These are phyloP conservation scores for Neostapfia colusana DNA, from an alignment of 176 grass and related monocot genomes.

Conservation along the genomic window DNA sequence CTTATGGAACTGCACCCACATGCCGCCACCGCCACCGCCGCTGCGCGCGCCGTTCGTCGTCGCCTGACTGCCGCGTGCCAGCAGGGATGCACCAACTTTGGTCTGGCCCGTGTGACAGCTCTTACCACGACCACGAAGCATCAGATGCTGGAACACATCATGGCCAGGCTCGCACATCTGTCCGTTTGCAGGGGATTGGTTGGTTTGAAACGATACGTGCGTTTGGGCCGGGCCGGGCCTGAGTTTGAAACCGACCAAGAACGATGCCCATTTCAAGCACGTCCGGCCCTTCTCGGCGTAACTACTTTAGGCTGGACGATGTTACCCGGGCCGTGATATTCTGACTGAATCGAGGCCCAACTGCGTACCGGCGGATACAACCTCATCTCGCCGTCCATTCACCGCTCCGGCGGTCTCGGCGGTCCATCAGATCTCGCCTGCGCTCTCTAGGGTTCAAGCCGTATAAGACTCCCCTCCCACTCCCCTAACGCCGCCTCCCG, in stretches of 20 bases:
- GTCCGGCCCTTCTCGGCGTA: background rate
- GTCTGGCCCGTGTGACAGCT: background rate
- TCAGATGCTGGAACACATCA: background rate
- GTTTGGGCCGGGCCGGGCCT: background rate
- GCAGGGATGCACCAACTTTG: background rate
- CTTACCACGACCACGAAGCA: background rate
- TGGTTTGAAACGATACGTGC: background rate
- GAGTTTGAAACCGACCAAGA: background rate
- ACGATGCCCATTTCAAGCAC: background rate
- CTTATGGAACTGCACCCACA: background rate
- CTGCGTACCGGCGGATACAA: background rate
- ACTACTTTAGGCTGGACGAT: background rate
- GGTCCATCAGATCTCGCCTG: background rate
- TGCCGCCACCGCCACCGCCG: no score
- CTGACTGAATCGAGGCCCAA: background rate
- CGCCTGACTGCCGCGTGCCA: background rate
- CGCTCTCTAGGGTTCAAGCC: slow-evolving; percentile 28
- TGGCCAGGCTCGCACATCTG: no score
- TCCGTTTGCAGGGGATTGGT: no score
- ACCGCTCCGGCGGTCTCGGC: background rate
- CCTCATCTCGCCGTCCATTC: background rate
- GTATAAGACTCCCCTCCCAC: background rate
- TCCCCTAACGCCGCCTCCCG: background rate
- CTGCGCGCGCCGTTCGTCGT: background rate
- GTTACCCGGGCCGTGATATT: background rate